These are phyloP conservation scores for Castanospermum australe DNA, from an alignment of 306 rosid genomes.

Conservation along the genomic window DNA sequence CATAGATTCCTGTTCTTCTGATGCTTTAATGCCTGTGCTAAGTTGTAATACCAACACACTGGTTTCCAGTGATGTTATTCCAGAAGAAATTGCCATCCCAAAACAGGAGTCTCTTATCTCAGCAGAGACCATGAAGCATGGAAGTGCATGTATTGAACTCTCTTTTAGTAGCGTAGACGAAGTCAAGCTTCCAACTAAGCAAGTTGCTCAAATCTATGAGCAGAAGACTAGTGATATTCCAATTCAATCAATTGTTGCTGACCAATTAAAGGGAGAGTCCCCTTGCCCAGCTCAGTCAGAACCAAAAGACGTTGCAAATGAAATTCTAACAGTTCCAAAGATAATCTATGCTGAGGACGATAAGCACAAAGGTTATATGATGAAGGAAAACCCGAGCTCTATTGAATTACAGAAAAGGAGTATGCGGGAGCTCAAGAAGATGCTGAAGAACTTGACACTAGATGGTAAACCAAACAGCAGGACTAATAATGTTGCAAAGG, in stretches of 20 bases:
- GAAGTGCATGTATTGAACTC: no score
- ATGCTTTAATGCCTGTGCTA: background rate
- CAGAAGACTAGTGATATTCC: background rate
- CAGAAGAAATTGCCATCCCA: background rate
- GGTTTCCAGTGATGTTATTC: background rate
- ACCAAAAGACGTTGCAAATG: slow-evolving; percentile 13
- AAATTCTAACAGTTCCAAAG: slow-evolving; percentile 7
- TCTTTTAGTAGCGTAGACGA: no score
- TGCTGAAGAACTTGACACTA: slow-evolving; percentile 30
- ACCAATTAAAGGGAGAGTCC: slow-evolving; percentile 33
- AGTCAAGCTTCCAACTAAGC: no score
- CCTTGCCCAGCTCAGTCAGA: slow-evolving; percentile 39
- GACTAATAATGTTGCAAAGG: background rate
- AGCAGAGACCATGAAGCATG: background rate
- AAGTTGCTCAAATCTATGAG: background rate
- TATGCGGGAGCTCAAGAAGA: slow-evolving; percentile 52
- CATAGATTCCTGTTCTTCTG: background rate
- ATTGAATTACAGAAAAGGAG: slow-evolving; percentile 17
- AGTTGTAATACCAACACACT: background rate
- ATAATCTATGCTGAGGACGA: background rate
- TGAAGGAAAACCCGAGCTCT: slow-evolving; percentile 26
- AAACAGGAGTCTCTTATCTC: background rate
- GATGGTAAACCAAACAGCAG: slow-evolving; percentile 3
- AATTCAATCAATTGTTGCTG: slow-evolving; percentile 21
- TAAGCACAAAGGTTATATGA: background rate